Evolutionary conservation across 2,329 filamentous ascomycete genomes (phyloP).

Genomic region (Exutisphaerella laricina): DNA sequence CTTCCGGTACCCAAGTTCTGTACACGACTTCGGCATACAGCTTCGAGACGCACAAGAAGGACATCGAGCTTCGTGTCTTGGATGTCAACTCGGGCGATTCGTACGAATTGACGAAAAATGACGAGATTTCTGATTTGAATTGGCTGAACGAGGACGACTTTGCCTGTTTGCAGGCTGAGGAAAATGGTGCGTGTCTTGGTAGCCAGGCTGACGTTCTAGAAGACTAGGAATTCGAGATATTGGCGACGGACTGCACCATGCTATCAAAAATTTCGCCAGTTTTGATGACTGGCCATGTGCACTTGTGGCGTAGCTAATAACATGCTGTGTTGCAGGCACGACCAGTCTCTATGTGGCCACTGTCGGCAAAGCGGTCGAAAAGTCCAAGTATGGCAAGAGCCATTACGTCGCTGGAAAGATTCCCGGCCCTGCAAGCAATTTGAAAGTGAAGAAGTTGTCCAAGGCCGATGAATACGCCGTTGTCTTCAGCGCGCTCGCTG

Average conservation of each 20-base stretch:
- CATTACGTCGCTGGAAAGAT: slow-evolving; percentile 33
- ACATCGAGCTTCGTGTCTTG: slow-evolving; percentile 63
- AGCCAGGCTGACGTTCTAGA: no score
- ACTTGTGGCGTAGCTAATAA: no score
- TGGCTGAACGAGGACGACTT: slow-evolving; percentile 68
- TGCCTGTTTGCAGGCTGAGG: slow-evolving; percentile 47
- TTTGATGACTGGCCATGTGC: no score
- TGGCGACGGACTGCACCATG: no score
- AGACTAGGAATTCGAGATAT: no score
- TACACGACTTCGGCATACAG: slow-evolving; percentile 72
- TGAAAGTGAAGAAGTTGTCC: slow-evolving; percentile 41
- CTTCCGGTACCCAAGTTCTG: slow-evolving; percentile 57
- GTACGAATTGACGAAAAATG: slow-evolving; percentile 59
- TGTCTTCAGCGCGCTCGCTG: slow-evolving; percentile 56
- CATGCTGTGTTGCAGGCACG: no score
- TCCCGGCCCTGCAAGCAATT: slow-evolving; percentile 44
- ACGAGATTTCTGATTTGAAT: slow-evolving; percentile 61
- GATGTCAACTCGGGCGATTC: slow-evolving; percentile 63
- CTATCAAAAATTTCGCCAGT: no score
- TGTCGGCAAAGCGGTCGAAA: slow-evolving; percentile 12
- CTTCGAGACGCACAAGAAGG: slow-evolving; percentile 67
- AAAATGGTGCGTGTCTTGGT: no score
- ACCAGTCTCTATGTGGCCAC: slow-evolving; percentile 30
- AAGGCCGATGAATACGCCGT: slow-evolving; percentile 37
- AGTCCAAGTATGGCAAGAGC: background rate